These are phyloP conservation scores for Vitis cinerea DNA, from an alignment of 164 flowering plant species.

Conservation along the genomic window DNA sequence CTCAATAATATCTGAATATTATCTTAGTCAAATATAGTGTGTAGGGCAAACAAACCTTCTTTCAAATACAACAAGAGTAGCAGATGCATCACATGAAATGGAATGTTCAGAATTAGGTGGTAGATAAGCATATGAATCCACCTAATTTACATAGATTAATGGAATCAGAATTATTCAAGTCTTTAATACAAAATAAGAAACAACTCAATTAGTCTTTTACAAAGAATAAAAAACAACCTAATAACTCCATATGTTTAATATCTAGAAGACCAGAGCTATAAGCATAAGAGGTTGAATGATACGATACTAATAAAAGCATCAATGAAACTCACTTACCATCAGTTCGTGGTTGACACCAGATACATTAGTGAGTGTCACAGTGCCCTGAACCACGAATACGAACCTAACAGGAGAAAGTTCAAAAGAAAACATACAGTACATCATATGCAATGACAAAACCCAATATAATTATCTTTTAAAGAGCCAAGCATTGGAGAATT, in stretches of 20 bases:
- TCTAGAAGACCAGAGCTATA: too few species aligned
- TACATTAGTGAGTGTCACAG: conserved; percentile 45
- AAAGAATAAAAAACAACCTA: not conserved
- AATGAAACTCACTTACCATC: conserved; percentile 34
- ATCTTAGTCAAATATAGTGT: conserved; percentile 4
- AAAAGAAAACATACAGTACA: not conserved
- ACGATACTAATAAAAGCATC: not conserved
- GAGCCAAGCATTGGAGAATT: too few species aligned
- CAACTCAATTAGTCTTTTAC: not conserved
- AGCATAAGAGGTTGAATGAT: too few species aligned
- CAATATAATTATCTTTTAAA: not conserved
- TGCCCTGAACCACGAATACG: conserved; percentile 73
- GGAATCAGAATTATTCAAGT: too few species aligned
- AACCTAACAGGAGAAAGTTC: conserved; percentile 45
- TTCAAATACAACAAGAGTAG: conserved; percentile 79
- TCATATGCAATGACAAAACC: not conserved
- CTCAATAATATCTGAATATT: not conserved
- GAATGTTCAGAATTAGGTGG: conserved; percentile 75
- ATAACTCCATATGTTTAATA: too few species aligned
- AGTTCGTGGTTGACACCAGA: conserved; percentile 46
- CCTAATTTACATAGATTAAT: conserved; percentile 31
- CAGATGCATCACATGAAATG: conserved; percentile 50
- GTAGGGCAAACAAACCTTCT: conserved; percentile 53
- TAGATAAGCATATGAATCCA: conserved; percentile 90
- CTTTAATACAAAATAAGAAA: too few species aligned